Conservation (phyloP, 2,329 filamentous ascomycete species). For the Colletotrichum liaoningense region DNA sequence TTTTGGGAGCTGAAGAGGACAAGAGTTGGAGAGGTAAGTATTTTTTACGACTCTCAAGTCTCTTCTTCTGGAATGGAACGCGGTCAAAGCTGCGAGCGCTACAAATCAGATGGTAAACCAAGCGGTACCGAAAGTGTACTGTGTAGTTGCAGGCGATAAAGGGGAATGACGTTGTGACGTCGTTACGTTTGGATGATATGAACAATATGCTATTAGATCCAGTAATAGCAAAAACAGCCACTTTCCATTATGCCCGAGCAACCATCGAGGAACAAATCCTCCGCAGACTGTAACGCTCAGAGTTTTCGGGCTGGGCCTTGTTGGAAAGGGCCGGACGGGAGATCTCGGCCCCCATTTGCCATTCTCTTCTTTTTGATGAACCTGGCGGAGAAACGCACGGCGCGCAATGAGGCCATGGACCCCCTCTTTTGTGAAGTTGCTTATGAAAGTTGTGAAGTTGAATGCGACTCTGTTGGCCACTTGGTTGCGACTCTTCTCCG, state of each 20-base stretch:
- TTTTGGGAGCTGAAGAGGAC: background rate
- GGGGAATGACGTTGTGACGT: background rate
- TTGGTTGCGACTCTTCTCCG: conserved; percentile 3
- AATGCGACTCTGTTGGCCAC: background rate
- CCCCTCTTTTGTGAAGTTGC: background rate
- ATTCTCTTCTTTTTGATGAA: background rate
- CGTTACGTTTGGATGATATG: background rate
- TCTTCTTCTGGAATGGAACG: background rate
- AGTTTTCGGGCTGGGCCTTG: conserved; percentile 25
- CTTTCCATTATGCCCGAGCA: background rate
- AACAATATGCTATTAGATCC: background rate
- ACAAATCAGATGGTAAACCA: background rate
- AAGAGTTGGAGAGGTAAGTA: background rate
- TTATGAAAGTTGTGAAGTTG: background rate
- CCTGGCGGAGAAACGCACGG: background rate
- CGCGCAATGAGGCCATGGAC: background rate
- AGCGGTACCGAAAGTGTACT: background rate
- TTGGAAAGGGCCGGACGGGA: conserved; percentile 8
- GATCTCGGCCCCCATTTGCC: background rate
- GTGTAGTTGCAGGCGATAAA: background rate
- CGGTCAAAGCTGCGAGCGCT: background rate
- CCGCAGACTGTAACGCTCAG: conserved; percentile 20
- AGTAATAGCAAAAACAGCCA: too few relatives aligned
- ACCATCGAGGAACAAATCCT: conserved; percentile 11
- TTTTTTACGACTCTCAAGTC: background rate